phyloP scores from a whole-genome alignment of 2,329 filamentous ascomycete genomes.

The Colletotrichum brevisporum region DNA sequence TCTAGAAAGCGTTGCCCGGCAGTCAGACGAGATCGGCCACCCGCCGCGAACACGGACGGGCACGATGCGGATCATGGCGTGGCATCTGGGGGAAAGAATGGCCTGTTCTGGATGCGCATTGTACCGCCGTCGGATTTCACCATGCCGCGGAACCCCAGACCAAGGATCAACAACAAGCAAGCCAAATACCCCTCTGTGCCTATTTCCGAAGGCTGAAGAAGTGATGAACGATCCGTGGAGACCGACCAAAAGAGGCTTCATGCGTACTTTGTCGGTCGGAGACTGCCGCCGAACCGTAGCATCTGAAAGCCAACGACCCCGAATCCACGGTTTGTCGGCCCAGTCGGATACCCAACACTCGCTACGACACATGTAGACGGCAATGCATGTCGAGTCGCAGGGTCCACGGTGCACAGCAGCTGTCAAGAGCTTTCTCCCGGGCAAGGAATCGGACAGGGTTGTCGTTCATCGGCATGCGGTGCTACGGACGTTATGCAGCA shows the following conservation, averaged over 20 bases:
- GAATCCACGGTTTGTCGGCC: neutral
- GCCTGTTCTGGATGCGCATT: constrained; percentile 29
- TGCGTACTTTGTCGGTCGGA: constrained; percentile 4
- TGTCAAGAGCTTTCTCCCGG: constrained; percentile 16
- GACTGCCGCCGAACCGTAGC: constrained; percentile 6
- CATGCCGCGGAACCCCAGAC: constrained; percentile 7
- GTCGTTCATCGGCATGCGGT: constrained; percentile 9
- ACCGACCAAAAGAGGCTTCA: neutral
- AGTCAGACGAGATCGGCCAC: constrained; percentile 33
- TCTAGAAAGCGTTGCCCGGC: constrained; percentile 28
- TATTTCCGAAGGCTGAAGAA: constrained; percentile 14
- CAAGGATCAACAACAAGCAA: neutral
- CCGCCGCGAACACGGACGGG: constrained; percentile 8
- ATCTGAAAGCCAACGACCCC: neutral
- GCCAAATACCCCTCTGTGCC: neutral
- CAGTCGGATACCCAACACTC: neutral
- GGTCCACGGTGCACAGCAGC: constrained; percentile 19
- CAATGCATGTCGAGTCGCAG: constrained; percentile 1
- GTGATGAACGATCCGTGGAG: neutral
- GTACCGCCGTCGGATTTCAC: constrained; percentile 17
- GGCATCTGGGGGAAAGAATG: constrained; percentile 22
- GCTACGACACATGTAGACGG: constrained; percentile 7
- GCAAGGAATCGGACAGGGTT: constrained; percentile 24
- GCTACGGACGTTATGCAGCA: neutral
- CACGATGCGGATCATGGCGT: constrained; percentile 28